A percentile compares a stretch with the other conserved stretches of the same genome.
These are phyloP conservation scores for Cyberlindnera mycetangii DNA, from an alignment of 805 yeast genomes.

Conservation along the genomic window DNA sequence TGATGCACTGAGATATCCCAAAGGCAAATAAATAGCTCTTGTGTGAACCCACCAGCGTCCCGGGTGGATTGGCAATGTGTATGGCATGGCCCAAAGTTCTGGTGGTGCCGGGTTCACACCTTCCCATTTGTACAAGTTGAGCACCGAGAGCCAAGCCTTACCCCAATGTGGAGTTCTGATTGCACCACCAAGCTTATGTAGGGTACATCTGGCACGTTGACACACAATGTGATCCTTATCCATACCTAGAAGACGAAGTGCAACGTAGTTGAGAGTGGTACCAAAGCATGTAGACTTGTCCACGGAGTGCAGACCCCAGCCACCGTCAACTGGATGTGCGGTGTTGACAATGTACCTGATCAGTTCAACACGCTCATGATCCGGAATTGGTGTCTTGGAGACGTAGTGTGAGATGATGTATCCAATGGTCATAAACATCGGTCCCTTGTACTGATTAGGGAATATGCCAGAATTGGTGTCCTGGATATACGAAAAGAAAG, in stretches of 20 bases:
- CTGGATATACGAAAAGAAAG: slow-evolving; percentile 67
- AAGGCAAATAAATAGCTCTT: slow-evolving; percentile 82
- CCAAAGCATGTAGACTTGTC: slow-evolving; percentile 97
- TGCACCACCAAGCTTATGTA: slow-evolving; percentile 83
- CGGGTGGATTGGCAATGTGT: slow-evolving; percentile 80
- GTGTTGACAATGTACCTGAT: slow-evolving; percentile 85
- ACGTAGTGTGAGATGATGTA: slow-evolving; percentile 73
- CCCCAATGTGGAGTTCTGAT: slow-evolving; percentile 96
- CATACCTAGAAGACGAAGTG: slow-evolving; percentile 78
- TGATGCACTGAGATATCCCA: slow-evolving; percentile 73
- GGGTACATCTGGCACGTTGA: slow-evolving; percentile 66
- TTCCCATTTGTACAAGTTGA: slow-evolving; percentile 86
- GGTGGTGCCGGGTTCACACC: slow-evolving; percentile 99
- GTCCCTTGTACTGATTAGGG: slow-evolving; percentile 94
- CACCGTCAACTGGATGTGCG: slow-evolving; percentile 98
- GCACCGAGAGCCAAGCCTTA: slow-evolving; percentile 79
- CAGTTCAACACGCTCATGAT: slow-evolving; percentile 63
- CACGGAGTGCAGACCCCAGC: slow-evolving; percentile 94
- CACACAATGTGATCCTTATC: slow-evolving; percentile 73
- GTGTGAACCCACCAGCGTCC: slow-evolving; percentile 99
- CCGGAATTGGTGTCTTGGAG: slow-evolving; percentile 65
- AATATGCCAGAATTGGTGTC: slow-evolving; percentile 73
- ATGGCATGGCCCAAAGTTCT: slow-evolving; percentile 88
- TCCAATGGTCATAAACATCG: slow-evolving; percentile 96
- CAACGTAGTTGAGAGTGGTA: slow-evolving; percentile 81